Evolutionary conservation across 1,284 basidiomycete genomes (phyloP).

Genomic region (Inonotus hispidus): DNA sequence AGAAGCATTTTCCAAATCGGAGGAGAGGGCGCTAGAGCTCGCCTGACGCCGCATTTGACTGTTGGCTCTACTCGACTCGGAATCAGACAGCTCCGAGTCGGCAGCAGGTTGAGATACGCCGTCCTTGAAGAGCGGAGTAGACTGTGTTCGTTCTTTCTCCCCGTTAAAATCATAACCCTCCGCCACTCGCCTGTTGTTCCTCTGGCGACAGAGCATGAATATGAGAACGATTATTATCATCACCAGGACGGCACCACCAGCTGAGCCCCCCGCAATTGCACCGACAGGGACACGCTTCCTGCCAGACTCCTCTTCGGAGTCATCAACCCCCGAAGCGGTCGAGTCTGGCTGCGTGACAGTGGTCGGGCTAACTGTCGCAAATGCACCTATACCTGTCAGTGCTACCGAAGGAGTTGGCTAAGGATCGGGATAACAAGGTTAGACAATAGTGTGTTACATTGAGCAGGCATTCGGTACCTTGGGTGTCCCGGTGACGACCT

Average conservation of each 20-base stretch:
- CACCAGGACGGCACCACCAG: not conserved
- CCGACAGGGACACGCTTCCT: not conserved
- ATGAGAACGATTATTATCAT: not conserved
- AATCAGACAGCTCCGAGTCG: not conserved
- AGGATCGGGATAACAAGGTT: not conserved
- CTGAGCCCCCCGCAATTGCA: conserved; percentile 7
- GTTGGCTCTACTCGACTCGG: not conserved
- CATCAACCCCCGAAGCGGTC: not conserved
- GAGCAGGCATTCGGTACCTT: not conserved
- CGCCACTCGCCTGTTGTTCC: not conserved
- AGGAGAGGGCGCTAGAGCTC: not conserved
- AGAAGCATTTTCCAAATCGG: not conserved
- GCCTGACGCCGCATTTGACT: not conserved
- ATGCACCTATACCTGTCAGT: conserved; percentile 13
- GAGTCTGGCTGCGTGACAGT: not conserved
- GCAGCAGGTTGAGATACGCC: not conserved
- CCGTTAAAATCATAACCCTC: not conserved
- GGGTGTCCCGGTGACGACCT: conserved; percentile 10
- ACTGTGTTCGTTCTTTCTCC: not conserved
- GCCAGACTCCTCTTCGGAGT: not conserved
- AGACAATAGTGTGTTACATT: not conserved
- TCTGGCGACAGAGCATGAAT: not conserved
- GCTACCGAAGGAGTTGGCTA: conserved; percentile 10
- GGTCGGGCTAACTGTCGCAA: conserved; percentile 9
- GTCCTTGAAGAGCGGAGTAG: not conserved